These are phyloP conservation scores for Thelephora aurantiotincta DNA, from an alignment of 768 basidiomycete genomes.

Conservation along the genomic window DNA sequence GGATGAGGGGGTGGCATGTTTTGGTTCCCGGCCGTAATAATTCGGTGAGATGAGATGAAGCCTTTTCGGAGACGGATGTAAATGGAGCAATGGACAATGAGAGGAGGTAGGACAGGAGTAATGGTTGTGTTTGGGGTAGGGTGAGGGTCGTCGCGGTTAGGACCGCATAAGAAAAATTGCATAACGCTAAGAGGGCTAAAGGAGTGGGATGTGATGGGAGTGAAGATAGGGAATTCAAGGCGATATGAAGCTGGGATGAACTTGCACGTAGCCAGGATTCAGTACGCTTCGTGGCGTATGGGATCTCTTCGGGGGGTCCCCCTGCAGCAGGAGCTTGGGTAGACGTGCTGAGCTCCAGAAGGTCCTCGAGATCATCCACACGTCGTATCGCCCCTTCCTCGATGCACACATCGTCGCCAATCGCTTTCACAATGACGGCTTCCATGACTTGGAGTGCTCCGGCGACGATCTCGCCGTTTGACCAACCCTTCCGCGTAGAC, in stretches of 20 bases:
- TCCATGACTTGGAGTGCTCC: slow-evolving; percentile 44
- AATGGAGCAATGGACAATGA: slow-evolving; percentile 51
- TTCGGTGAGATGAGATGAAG: slow-evolving; percentile 30
- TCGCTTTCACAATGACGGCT: slow-evolving; percentile 34
- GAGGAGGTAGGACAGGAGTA: slow-evolving; percentile 61
- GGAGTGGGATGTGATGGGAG: slow-evolving; percentile 62
- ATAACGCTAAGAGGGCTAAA: slow-evolving; percentile 44
- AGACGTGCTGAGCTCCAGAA: slow-evolving; percentile 22
- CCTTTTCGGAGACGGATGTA: slow-evolving; percentile 32
- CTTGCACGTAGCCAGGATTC: slow-evolving; percentile 72
- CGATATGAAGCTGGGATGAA: slow-evolving; percentile 70
- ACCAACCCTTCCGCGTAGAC: slow-evolving; percentile 45
- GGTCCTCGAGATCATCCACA: slow-evolving; percentile 49
- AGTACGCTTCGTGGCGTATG: slow-evolving; percentile 43
- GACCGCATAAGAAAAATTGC: slow-evolving; percentile 37
- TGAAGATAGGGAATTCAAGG: slow-evolving; percentile 61
- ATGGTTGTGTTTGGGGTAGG: slow-evolving; percentile 50
- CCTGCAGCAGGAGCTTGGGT: neutral
- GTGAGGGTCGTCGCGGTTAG: slow-evolving; percentile 44
- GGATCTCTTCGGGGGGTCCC: slow-evolving; percentile 3
- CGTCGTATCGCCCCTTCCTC: slow-evolving; percentile 41
- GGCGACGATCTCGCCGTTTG: slow-evolving; percentile 54
- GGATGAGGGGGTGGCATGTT: slow-evolving; percentile 31
- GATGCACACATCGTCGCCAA: slow-evolving; percentile 57
- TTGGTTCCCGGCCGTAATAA: slow-evolving; percentile 30